These are phyloP conservation scores for Solanum lycopersicoides DNA, from an alignment of 257 asterid species.

Conservation along the genomic window DNA sequence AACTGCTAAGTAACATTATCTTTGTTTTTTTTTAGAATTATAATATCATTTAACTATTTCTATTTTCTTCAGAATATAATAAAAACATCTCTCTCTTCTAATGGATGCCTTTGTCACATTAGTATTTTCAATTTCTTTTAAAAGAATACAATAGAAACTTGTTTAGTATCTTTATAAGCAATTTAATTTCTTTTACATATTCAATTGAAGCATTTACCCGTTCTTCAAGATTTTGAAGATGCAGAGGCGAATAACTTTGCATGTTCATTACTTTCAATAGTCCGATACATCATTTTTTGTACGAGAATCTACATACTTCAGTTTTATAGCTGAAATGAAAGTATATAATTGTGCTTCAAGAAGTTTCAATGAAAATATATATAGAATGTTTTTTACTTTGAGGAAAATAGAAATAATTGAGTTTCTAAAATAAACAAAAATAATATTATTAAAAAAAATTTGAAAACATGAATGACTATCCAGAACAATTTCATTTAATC, in stretches of 20 bases:
- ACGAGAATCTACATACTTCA: background rate
- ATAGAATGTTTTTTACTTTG: background rate
- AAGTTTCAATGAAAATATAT: background rate
- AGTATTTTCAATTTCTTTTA: too few relatives aligned
- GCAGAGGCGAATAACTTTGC: background rate
- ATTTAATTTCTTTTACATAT: too few relatives aligned
- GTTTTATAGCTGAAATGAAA: background rate
- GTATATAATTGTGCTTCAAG: background rate
- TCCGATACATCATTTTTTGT: background rate
- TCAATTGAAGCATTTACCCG: background rate
- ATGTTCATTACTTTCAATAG: background rate
- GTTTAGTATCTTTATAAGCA: background rate
- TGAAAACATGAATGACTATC: background rate
- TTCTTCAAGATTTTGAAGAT: too few relatives aligned
- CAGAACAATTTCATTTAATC: background rate
- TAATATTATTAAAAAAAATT: too few relatives aligned
- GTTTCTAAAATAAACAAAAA: too few relatives aligned
- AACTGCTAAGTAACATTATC: too few relatives aligned
- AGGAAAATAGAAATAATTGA: background rate
- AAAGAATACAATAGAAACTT: background rate
- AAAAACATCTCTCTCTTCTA: too few relatives aligned
- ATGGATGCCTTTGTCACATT: too few relatives aligned
- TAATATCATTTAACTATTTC: too few relatives aligned
- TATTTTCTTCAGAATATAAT: too few relatives aligned
- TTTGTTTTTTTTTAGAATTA: too few relatives aligned